Evolutionary conservation across 2,329 filamentous ascomycete species (phyloP).

Genomic region (Ceratocystis cacaofunesta): DNA sequence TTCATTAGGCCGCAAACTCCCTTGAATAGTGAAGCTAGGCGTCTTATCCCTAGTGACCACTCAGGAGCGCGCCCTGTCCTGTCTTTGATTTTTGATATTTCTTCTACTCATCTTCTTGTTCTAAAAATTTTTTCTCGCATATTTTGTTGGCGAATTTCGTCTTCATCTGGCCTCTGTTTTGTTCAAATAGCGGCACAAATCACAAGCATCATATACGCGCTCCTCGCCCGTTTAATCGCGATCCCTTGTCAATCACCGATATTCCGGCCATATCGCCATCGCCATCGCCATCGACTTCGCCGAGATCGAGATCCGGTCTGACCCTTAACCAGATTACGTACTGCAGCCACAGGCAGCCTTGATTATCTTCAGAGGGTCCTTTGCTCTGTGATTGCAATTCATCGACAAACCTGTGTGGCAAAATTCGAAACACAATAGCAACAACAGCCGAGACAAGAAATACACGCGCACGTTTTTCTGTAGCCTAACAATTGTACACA

Average conservation of each 20-base stretch:
- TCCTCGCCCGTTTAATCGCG: neutral
- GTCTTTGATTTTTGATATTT: neutral
- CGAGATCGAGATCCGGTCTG: neutral
- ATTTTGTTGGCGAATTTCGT: neutral
- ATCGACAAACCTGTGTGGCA: neutral
- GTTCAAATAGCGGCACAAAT: neutral
- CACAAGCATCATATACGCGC: neutral
- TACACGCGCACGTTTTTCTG: neutral
- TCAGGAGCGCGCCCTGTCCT: neutral
- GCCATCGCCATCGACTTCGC: neutral
- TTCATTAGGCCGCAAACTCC: neutral
- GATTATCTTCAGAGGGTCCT: neutral
- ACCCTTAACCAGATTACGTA: neutral
- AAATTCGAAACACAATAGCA: constrained; percentile 1
- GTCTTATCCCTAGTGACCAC: neutral
- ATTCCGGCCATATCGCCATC: neutral
- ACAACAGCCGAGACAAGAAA: constrained; percentile 4
- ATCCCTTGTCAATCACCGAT: neutral
- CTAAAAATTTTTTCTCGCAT: neutral
- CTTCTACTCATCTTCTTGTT: neutral
- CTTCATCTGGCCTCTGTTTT: neutral
- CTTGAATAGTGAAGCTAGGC: neutral
- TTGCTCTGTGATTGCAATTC: neutral
- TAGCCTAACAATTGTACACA: neutral
- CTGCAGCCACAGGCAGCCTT: neutral